A percentile compares a stretch with the other conserved stretches of the same genome.
phyloP scores from a whole-genome alignment of 2,329 filamentous ascomycete species.

The Colletotrichum trifolii region DNA sequence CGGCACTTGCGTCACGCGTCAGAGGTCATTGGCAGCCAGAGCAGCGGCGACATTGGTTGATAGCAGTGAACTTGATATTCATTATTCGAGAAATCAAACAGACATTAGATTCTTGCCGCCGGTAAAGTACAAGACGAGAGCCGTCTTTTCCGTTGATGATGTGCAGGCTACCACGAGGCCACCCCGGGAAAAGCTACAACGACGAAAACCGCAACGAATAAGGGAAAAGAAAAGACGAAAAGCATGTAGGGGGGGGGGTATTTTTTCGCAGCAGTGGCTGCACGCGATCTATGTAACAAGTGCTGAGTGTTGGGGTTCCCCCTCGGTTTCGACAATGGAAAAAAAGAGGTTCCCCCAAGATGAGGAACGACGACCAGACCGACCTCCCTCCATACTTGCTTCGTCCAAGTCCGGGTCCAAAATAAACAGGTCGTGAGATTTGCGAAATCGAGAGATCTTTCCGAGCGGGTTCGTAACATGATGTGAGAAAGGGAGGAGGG shows the following conservation, averaged over 20 bases:
- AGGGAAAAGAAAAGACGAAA: not conserved
- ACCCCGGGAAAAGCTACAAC: not conserved
- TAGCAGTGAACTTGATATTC: not conserved
- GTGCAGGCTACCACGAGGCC: no score
- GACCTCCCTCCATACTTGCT: no score
- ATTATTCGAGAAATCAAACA: not conserved
- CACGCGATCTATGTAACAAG: conserved; percentile 22
- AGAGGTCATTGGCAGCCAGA: no score
- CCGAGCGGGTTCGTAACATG: not conserved
- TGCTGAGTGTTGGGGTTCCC: not conserved
- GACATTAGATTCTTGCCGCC: not conserved
- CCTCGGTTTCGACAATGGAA: not conserved
- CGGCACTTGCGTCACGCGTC: no score
- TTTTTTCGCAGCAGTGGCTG: conserved; percentile 24
- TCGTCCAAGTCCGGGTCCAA: no score
- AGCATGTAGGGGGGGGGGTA: conserved; percentile 7
- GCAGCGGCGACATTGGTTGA: no score
- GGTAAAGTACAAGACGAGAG: no score
- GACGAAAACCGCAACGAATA: not conserved
- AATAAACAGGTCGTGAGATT: not conserved
- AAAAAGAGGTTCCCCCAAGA: not conserved
- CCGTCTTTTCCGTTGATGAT: no score
- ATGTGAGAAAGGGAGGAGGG: no score
- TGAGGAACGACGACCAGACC: no score
- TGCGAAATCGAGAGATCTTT: not conserved